Conservation (phyloP, 345 rosid genomes). For the Eucalyptus camaldulensis region DNA sequence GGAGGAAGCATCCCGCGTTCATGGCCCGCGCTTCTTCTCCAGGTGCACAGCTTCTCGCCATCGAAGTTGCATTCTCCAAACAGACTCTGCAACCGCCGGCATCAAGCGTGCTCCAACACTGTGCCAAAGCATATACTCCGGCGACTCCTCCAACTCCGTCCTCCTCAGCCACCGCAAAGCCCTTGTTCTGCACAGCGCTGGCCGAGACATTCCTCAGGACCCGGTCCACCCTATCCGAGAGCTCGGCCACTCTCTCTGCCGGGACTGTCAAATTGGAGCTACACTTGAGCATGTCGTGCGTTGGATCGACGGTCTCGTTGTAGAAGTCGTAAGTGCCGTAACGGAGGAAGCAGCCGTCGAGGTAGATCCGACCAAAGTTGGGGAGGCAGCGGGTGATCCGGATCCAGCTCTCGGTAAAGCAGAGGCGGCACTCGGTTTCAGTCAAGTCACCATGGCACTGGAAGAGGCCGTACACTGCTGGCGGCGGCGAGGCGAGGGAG, state of each 20-base stretch:
- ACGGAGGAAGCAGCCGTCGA: no score
- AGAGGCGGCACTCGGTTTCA: no score
- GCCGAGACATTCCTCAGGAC: constrained; percentile 22
- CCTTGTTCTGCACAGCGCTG: constrained; percentile 19
- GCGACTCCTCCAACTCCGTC: constrained; percentile 2
- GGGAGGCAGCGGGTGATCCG: no score
- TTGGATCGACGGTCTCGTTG: no score
- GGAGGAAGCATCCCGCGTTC: constrained; percentile 51
- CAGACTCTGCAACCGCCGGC: constrained; percentile 33
- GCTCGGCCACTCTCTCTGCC: neutral
- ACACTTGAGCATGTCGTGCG: no score
- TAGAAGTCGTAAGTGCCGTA: no score
- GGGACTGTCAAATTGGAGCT: no score
- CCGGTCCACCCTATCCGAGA: constrained; percentile 6
- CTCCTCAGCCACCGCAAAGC: constrained; percentile 20
- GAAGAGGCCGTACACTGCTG: no score
- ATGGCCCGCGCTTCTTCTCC: constrained; percentile 35
- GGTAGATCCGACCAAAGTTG: no score
- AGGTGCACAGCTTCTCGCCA: constrained; percentile 29
- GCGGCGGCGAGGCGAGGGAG: no score
- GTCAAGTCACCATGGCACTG: no score
- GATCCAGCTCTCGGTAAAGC: no score
- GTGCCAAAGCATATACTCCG: constrained; percentile 44
- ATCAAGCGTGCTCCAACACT: constrained; percentile 52
- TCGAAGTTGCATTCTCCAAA: constrained; percentile 25